Base-by-base conservation (phyloP, 2,329 filamentous ascomycete genomes). In the Cladosporium oxysporum region DNA sequence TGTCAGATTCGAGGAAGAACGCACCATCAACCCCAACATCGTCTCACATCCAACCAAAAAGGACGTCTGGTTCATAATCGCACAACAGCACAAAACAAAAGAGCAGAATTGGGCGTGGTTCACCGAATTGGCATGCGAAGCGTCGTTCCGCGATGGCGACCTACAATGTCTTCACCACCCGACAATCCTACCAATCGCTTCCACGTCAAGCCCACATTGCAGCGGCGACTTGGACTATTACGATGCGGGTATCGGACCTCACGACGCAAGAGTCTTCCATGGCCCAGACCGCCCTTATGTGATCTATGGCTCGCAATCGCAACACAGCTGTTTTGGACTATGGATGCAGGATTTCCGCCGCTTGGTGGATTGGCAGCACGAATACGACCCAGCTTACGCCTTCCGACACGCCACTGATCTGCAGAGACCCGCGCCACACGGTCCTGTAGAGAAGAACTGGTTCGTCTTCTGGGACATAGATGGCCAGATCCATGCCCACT, bases 381-480 rank as follows among this genome's bases (percentile, higher is more conserved):
- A 59, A 12, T 29, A 44, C 26, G 35, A 58, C 26, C 29, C 35
- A 8, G 50, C 49, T 14, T 37, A 62, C 11, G 66, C 73, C 10
- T 87, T 86, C 71, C 71, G 71, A 14, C 57, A 70, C 0, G 80
- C 79, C 0, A 85, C 80, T 0, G 86, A 88, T 68, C 72, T 88
- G 2, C 81, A 83, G 44, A 78, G 85, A 0, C 85, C 84, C 0
- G 66, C 70, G 1, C 81, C 83, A 0, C 83, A 77, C 70, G 71
- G 72, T 2, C 41, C 70, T 0, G 70, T 88, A 29, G 86, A 89
- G 75, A 88, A 88, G 81, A 88, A 89, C 70, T 89, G 81, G 79
- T 88, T 88, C 69, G 67, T 85, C 2, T 88, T 88, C 76, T 88
- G 86, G 86, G 85, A 87, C 67, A 66, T 67, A 0, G 66, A 76